Conservation (phyloP, 2,329 filamentous ascomycete genomes). For the Hymenoscyphus occultus region DNA sequence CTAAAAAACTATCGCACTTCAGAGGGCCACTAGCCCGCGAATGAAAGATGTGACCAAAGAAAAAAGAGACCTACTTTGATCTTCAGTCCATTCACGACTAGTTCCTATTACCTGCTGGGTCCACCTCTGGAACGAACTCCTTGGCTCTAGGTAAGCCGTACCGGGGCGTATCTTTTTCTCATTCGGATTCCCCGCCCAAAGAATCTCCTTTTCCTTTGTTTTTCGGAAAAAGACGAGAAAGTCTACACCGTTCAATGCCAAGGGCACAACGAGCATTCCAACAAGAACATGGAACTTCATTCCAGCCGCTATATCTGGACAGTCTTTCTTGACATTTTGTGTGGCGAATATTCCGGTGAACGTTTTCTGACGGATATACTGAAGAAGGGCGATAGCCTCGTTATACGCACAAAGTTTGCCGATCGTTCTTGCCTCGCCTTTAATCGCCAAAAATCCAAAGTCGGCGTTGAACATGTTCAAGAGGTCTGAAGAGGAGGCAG, state of each 20-base stretch:
- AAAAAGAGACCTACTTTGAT: constrained; percentile 18
- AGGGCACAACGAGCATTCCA: constrained; percentile 26
- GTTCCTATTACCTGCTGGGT: constrained; percentile 24
- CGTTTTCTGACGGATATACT: constrained; percentile 22
- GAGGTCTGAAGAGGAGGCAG: constrained; percentile 23
- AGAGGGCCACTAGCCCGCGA: too few relatives aligned
- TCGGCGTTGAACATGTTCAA: constrained; percentile 27
- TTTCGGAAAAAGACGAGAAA: constrained; percentile 28
- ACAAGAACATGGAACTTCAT: constrained; percentile 15
- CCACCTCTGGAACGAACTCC: constrained; percentile 26
- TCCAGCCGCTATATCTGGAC: constrained; percentile 17
- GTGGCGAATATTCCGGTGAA: constrained; percentile 20
- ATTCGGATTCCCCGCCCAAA: constrained; percentile 28
- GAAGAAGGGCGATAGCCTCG: constrained; percentile 25
- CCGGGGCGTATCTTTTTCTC: constrained; percentile 21
- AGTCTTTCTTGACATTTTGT: constrained; percentile 23
- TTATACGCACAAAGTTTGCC: constrained; percentile 24
- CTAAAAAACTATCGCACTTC: too few relatives aligned
- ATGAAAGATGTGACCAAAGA: neutral
- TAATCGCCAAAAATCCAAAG: constrained; percentile 26
- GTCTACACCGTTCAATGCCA: constrained; percentile 21
- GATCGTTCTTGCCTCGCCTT: constrained; percentile 26
- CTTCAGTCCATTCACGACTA: constrained; percentile 28
- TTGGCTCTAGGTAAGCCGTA: constrained; percentile 21
- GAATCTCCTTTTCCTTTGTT: constrained; percentile 24